Base-by-base conservation (phyloP, 495 filamentous ascomycete genomes). In the Hyaloscypha variabilis region DNA sequence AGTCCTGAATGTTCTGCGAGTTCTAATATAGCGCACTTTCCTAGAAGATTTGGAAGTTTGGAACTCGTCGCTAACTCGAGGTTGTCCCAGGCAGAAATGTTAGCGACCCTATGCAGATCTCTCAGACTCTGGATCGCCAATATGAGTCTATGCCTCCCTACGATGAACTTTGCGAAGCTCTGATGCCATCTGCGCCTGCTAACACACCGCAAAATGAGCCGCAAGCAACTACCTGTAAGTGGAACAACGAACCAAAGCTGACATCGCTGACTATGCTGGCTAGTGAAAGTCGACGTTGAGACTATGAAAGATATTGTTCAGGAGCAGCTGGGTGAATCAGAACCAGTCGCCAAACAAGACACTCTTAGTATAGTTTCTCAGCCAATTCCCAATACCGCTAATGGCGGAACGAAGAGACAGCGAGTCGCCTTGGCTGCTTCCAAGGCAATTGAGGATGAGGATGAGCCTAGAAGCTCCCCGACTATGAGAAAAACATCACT, bases 181-280 rank as follows among this genome's bases (percentile, higher is more conserved):
- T 82, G 1, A 79, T 77, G 36, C 82, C 83, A 25, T 74, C 77
- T 14, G 77, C 78, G 23, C 80, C 80, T 10, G 73, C 75, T 2
- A 83, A 81, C 55, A 80, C 79, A 23, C 76, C 79, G 1, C 69
- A 76, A 1, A 72, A 61, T 19, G 56, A 19, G 8, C 72, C 50
- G 2, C 3, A 17, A 2, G 26, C 63, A 14, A 42, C 60, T 23
- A 29, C 58, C 25, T 31, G 31, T 54, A 54, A n/a, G 51, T 54
- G 51, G 51, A 54, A 6, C 17, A 46, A 46, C 19, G 31, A 46
- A 1, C 13, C 17, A 46, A 46, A 46, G 4, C 4, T 11, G 17
- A 14, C 17, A 11, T 46, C 10, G 39, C 39, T 46, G 39, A 46
- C 39, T 46, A 3, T 14, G 19, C 19, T 17, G 17, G 19, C 28